Conservation (phyloP, 1,284 basidiomycete genomes). For the Boletus smithii region DNA sequence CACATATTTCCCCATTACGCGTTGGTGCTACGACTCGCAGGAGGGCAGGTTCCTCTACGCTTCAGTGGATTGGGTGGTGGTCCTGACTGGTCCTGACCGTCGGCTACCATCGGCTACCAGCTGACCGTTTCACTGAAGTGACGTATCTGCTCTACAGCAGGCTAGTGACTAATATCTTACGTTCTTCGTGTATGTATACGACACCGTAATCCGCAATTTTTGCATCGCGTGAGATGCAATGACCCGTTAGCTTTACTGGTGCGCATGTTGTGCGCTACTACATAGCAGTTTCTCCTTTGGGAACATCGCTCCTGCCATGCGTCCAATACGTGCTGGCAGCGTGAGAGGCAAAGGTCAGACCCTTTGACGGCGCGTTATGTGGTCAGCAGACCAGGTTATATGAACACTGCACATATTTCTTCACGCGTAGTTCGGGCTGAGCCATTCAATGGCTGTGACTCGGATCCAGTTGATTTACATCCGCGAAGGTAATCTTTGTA, state of each 20-base stretch:
- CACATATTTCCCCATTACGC: no score
- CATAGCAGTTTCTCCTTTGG: background rate
- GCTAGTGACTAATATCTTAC: background rate
- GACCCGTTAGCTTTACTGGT: no score
- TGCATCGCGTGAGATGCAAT: background rate
- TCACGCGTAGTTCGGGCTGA: constrained; percentile 2
- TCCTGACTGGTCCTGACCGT: no score
- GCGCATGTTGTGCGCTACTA: background rate
- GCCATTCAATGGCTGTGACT: constrained; percentile 3
- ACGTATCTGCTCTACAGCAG: no score
- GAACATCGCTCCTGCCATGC: background rate
- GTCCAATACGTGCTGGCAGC: background rate
- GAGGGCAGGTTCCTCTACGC: background rate
- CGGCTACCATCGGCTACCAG: no score
- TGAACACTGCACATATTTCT: no score
- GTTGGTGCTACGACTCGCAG: background rate
- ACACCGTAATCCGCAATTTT: background rate
- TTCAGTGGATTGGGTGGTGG: no score
- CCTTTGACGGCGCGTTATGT: no score
- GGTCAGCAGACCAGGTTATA: no score
- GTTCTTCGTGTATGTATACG: background rate
- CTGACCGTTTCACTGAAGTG: no score
- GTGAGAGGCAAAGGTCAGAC: no score
- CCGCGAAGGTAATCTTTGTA: constrained; percentile 1
- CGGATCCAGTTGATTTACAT: background rate